Percentiles rank a stretch among this genome's conserved stretches.
Evolutionary conservation across 805 yeast genomes (phyloP).

Genomic region (Lipomyces kockii): DNA sequence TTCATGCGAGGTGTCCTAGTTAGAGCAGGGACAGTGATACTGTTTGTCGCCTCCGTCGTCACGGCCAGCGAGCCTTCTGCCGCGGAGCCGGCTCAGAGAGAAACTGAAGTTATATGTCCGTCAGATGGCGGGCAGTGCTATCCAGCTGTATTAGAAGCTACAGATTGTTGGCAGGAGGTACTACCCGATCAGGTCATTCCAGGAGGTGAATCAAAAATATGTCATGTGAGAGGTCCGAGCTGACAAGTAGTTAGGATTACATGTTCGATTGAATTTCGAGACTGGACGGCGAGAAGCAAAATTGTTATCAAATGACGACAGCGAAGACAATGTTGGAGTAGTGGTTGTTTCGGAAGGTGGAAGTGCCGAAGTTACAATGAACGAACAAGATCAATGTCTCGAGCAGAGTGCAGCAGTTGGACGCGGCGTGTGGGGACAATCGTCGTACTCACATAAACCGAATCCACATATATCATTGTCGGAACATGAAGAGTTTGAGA

Average conservation of each 20-base stretch:
- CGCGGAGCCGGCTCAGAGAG: not conserved
- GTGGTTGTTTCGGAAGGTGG: conserved; percentile 33
- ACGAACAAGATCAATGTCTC: not conserved
- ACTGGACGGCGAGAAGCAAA: conserved; percentile 74
- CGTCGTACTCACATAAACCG: conserved; percentile 32
- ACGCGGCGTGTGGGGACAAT: conserved; percentile 19
- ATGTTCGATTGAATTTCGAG: conserved; percentile 74
- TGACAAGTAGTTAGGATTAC: conserved; percentile 56
- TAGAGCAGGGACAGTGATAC: not conserved
- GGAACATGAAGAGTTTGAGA: conserved; percentile 31
- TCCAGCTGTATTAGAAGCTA: conserved; percentile 58
- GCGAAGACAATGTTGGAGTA: conserved; percentile 33
- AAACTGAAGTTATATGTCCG: not conserved
- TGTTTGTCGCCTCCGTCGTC: not conserved
- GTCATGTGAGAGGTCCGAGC: not conserved
- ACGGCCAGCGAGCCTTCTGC: not conserved
- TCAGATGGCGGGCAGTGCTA: conserved; percentile 27
- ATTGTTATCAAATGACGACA: conserved; percentile 49
- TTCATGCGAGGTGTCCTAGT: not conserved
- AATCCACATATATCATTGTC: conserved; percentile 28
- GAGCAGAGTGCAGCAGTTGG: conserved; percentile 8
- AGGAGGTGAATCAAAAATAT: conserved; percentile 41
- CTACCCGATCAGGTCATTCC: conserved; percentile 78
- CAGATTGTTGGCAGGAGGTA: conserved; percentile 69
- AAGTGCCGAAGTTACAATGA: conserved; percentile 1